These are phyloP conservation scores for Leccinum boreale DNA, from an alignment of 768 basidiomycete genomes.

Conservation along the genomic window DNA sequence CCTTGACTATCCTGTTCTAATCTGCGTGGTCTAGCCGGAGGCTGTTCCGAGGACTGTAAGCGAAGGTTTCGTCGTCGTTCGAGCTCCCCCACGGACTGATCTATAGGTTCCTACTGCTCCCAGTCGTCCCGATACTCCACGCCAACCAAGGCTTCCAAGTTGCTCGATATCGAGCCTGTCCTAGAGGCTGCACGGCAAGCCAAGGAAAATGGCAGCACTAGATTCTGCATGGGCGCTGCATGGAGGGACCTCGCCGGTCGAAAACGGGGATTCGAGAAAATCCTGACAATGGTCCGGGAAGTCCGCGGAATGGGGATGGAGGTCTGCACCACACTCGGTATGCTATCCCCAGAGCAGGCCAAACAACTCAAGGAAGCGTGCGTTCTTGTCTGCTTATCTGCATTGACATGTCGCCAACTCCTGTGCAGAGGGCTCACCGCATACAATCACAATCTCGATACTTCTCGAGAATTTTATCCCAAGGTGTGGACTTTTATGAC, in stretches of 20 bases:
- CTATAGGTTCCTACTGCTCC: constrained; percentile 90
- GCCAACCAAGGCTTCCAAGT: constrained; percentile 80
- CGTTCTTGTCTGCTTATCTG: constrained; percentile 21
- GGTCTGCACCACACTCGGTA: constrained; percentile 97
- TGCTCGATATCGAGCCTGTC: constrained; percentile 89
- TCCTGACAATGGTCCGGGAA: constrained; percentile 87
- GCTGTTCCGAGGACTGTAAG: constrained; percentile 94
- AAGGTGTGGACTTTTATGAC: constrained; percentile 45
- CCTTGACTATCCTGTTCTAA: constrained; percentile 8
- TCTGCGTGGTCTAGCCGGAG: constrained; percentile 61
- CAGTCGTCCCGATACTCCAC: constrained; percentile 94
- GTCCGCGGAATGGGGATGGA: constrained; percentile 98
- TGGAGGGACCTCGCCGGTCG: constrained; percentile 94
- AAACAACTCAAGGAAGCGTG: constrained; percentile 89
- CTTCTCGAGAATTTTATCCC: constrained; percentile 95
- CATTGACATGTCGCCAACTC: not conserved
- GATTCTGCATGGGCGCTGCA: constrained; percentile 99
- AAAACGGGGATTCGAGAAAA: constrained; percentile 91
- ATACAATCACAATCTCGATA: constrained; percentile 99
- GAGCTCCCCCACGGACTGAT: not conserved
- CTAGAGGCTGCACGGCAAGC: constrained; percentile 90
- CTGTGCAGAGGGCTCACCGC: constrained; percentile 79
- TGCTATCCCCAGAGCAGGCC: constrained; percentile 94
- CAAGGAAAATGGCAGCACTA: constrained; percentile 93
- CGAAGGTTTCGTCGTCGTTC: constrained; percentile 1